Conservation (phyloP, 768 basidiomycete species). For the Lactarius hengduanensis region DNA sequence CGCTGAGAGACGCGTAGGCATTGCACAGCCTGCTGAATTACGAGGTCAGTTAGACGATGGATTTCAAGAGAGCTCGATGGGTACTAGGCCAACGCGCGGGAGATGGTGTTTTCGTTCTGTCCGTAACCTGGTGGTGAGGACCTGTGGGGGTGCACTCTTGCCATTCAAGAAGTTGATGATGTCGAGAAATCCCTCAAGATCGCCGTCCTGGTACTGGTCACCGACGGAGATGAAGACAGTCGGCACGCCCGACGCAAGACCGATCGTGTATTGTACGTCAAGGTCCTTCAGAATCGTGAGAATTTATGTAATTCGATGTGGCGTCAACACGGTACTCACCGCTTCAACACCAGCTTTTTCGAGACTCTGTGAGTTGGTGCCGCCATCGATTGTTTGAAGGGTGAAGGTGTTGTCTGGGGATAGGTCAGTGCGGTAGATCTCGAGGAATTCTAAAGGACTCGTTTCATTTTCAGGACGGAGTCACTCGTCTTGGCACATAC, state of each 20-base stretch:
- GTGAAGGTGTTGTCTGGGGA: conserved; percentile 23
- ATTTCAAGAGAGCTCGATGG: neutral
- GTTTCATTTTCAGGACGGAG: neutral
- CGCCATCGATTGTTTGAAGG: conserved; percentile 30
- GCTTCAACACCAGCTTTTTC: conserved; percentile 30
- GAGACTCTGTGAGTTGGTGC: conserved; percentile 23
- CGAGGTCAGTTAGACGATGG: neutral
- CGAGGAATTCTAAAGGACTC: conserved; percentile 16
- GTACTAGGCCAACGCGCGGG: conserved; percentile 18
- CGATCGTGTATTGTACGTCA: conserved; percentile 31
- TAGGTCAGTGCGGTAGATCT: conserved; percentile 23
- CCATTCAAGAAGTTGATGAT: conserved; percentile 24
- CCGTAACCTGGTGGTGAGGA: conserved; percentile 26
- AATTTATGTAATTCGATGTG: neutral
- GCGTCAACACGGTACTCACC: conserved; percentile 11
- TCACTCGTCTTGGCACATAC: neutral
- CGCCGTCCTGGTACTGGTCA: conserved; percentile 27
- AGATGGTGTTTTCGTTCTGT: conserved; percentile 17
- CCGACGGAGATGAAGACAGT: conserved; percentile 34
- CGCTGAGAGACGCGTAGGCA: conserved; percentile 26
- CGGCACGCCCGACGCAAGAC: conserved; percentile 31
- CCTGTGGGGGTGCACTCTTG: conserved; percentile 23
- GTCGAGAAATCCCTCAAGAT: conserved; percentile 28
- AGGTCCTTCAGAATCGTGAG: conserved; percentile 23
- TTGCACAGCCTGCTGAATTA: conserved; percentile 25